Conservation (phyloP, 768 basidiomycete species). For the Pleurotus tuber-regium region DNA sequence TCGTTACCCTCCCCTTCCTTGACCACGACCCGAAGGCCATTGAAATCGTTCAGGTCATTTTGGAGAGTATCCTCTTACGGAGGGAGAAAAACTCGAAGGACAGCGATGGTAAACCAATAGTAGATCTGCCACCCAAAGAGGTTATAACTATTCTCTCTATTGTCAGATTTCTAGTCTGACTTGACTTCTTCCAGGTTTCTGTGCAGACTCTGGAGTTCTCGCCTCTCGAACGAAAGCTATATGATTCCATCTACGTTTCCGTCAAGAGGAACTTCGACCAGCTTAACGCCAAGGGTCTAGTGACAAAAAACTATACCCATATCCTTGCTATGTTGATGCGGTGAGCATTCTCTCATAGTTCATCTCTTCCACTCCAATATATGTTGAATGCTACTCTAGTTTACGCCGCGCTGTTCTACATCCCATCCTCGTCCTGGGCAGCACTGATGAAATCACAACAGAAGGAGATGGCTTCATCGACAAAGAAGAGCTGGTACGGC, state of each 20-base stretch:
- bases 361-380: conserved; percentile 1
- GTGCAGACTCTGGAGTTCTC: conserved; percentile 82
- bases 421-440: conserved; percentile 71
- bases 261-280: conserved; percentile 81
- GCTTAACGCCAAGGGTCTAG: conserved; percentile 72
- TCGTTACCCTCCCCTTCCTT: conserved; percentile 90
- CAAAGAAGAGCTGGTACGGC: conserved; percentile 57
- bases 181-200: conserved; percentile 41
- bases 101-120: conserved; percentile 80
- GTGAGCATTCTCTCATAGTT: too few relatives aligned
- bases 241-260: conserved; percentile 79
- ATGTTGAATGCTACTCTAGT: conserved; percentile 32
- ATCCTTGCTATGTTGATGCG: conserved; percentile 95
- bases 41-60: conserved; percentile 91
- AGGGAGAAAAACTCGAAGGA: conserved; percentile 95
- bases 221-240: conserved; percentile 78
- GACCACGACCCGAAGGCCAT: conserved; percentile 90
- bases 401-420: conserved; percentile 92
- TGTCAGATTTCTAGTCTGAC: neutral
- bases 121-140: conserved; percentile 85
- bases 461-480: conserved; percentile 45
- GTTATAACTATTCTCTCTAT: conserved; percentile 29
- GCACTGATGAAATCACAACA: conserved; percentile 40
- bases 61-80: conserved; percentile 83
- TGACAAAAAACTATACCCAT: conserved; percentile 80